Evolutionary conservation across 805 yeast species (phyloP).

Genomic region (Hanseniaspora vineae): DNA sequence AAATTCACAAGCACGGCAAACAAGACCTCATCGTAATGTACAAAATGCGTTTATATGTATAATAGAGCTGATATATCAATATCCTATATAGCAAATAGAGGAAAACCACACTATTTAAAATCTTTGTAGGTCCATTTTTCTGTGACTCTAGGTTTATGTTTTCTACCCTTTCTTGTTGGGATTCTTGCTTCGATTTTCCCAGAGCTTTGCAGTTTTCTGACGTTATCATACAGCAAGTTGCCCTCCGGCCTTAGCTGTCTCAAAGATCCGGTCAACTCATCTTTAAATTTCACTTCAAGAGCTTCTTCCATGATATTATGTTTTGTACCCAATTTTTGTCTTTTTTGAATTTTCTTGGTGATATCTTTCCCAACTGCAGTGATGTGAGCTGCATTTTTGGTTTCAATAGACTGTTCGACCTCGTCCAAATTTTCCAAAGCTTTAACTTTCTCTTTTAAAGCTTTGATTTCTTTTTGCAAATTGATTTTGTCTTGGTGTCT

Average conservation of each 20-base stretch:
- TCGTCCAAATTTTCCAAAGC: slow-evolving; percentile 41
- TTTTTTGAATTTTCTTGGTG: slow-evolving; percentile 19
- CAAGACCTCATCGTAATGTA: neutral
- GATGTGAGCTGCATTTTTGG: slow-evolving; percentile 4
- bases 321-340: slow-evolving; percentile 32
- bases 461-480: slow-evolving; percentile 44
- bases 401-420: slow-evolving; percentile 19
- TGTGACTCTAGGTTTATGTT: slow-evolving; percentile 60
- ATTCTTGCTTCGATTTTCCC: slow-evolving; percentile 83
- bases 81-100: neutral
- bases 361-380: slow-evolving; percentile 11
- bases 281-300: slow-evolving; percentile 70
- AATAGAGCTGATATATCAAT: neutral
- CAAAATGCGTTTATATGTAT: neutral
- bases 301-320: slow-evolving; percentile 34
- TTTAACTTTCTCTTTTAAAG: slow-evolving; percentile 43
- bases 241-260: slow-evolving; percentile 87
- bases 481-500: slow-evolving; percentile 46
- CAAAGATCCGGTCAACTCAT: slow-evolving; percentile 76
- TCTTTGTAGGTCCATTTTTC: slow-evolving; percentile 94
- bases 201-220: slow-evolving; percentile 66
- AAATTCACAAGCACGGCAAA: too few species aligned
- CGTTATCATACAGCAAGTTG: slow-evolving; percentile 65
- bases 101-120: slow-evolving; percentile 37
- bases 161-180: slow-evolving; percentile 46